Conservation (phyloP, 371 early-diverging fungal species). For the Dinochytrium kinnereticum region DNA sequence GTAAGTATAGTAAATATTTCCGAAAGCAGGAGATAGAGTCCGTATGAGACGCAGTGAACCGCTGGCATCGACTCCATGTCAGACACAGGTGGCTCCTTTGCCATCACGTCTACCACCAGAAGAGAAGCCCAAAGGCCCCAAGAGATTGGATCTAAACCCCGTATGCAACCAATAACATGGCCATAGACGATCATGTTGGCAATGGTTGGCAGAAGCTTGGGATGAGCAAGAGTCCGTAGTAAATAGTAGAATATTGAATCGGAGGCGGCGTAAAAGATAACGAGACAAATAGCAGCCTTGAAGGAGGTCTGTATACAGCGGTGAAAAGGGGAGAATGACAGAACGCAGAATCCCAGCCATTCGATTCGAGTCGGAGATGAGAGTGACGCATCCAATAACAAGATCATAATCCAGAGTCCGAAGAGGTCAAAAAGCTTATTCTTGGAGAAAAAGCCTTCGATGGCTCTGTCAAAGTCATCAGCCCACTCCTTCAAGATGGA, state of each 20-base stretch:
- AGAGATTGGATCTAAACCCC: constrained; percentile 7
- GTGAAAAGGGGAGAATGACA: constrained; percentile 7
- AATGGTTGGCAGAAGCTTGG: constrained; percentile 11
- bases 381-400: constrained; percentile 2
- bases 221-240: background rate
- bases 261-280: background rate
- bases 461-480: constrained; percentile 18
- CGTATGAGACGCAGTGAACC: constrained; percentile 17
- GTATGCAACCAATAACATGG: constrained; percentile 13
- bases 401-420: constrained; percentile 1
- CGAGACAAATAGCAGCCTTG: background rate
- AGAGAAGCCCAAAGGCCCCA: constrained; percentile 1
- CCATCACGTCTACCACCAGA: constrained; percentile 5
- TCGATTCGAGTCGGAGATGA: constrained; percentile 14
- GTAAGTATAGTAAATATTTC: background rate
- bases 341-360: constrained; percentile 16
- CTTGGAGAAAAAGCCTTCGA: constrained; percentile 10
- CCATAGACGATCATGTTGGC: constrained; percentile 15
- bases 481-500: constrained; percentile 19
- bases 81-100: constrained; percentile 4
- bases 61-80: constrained; percentile 6
- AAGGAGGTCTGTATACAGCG: background rate
- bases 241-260: background rate
- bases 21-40: background rate
- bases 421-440: constrained; percentile 21